Evolutionary conservation across 176 grass and related monocot species (phyloP), one percentile per base, ranked within the genome.

Genomic region (Oropetium thomaeum): DNA sequence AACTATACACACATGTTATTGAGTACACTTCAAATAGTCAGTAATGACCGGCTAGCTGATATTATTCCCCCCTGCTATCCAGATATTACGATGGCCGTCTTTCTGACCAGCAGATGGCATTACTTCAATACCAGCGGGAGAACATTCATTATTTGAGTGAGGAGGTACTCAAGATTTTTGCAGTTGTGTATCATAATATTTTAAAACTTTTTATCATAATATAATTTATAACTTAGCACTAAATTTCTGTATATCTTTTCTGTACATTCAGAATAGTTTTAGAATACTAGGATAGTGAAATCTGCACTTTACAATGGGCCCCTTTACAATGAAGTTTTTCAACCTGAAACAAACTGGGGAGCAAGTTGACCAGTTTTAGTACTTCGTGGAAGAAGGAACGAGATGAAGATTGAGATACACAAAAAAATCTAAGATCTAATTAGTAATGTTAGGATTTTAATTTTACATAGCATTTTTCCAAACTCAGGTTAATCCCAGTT

Each of bases 81-180:
- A 97, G 89, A 83, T 92, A 94, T 82, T 87, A 84, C 84, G 95
- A 98, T 84, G 91, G 89, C 20, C 81, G 79, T 59, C 81, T 98
- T 78, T 98, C 95, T 74, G 95, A 98, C 67, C 95, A 98, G 84
- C 95, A 98, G 82, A 98, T 94, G 91, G 91, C 89, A 19, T 81
- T 98, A 57, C 87, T 98, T 74, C 95, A 94, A 65, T 98, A 98
- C 67, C 95, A 98, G 85, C 84, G 86, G 82, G 95, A 98, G 90
- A 98, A 98, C 58, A 90, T 98, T 78, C 95, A 98, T 87, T 98
- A 89, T 82, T 71, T 98, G 87, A 98, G 91, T 42, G 95, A 98
- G 69, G 95, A 98, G 91, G 95, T 98, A 94, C 11, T 72, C 27
- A 81, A 58, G 39, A 72, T 71, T 23, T 17, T 43, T 70, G 27